Percentiles rank a stretch among this genome's conserved stretches.
phyloP scores from a whole-genome alignment of 1,139 yeast genomes.

The Geotrichum fermentans region DNA sequence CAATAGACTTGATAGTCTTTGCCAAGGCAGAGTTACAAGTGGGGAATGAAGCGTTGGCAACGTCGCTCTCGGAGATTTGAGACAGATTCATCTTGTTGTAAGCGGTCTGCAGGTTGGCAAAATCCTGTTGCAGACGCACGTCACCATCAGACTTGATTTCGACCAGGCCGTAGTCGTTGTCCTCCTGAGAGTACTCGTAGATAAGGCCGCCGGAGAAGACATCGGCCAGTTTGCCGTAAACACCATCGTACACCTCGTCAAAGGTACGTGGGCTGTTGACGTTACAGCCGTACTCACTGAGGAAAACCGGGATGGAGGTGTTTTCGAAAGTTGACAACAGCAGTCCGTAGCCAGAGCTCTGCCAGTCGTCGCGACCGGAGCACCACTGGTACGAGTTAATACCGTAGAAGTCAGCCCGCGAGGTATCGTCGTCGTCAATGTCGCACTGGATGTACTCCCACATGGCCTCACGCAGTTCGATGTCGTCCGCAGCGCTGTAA shows the following conservation, averaged over 20 bases:
- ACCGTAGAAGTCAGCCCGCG: slow-evolving; percentile 86
- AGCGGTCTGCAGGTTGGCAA: slow-evolving; percentile 32
- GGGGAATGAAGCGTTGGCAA: slow-evolving; percentile 15
- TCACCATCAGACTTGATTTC: slow-evolving; percentile 54
- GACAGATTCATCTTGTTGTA: slow-evolving; percentile 23
- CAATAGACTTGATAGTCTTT: slow-evolving; percentile 39
- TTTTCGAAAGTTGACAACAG: slow-evolving; percentile 56
- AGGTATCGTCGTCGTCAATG: slow-evolving; percentile 44
- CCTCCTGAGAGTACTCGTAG: slow-evolving; percentile 85
- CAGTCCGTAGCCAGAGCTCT: slow-evolving; percentile 62
- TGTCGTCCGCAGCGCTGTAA: slow-evolving; percentile 93
- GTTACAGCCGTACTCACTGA: slow-evolving; percentile 94
- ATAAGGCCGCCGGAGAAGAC: slow-evolving; percentile 87
- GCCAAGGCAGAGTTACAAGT: slow-evolving; percentile 24
- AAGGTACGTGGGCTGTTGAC: slow-evolving; percentile 73
- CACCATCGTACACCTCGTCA: slow-evolving; percentile 55
- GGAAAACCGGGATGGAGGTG: slow-evolving; percentile 72
- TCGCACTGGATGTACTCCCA: slow-evolving; percentile 76
- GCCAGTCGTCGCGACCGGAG: slow-evolving; percentile 52
- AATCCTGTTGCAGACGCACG: slow-evolving; percentile 37
- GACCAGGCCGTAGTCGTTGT: slow-evolving; percentile 84
- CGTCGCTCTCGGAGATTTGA: slow-evolving; percentile 19
- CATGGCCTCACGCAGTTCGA: slow-evolving; percentile 64
- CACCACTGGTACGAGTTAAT: slow-evolving; percentile 98
- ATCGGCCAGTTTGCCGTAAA: slow-evolving; percentile 46